Percentiles rank a stretch among this genome's conserved stretches.
These are phyloP conservation scores for Excoecaria cochinchinensis DNA, from an alignment of 345 rosid species.

Conservation along the genomic window DNA sequence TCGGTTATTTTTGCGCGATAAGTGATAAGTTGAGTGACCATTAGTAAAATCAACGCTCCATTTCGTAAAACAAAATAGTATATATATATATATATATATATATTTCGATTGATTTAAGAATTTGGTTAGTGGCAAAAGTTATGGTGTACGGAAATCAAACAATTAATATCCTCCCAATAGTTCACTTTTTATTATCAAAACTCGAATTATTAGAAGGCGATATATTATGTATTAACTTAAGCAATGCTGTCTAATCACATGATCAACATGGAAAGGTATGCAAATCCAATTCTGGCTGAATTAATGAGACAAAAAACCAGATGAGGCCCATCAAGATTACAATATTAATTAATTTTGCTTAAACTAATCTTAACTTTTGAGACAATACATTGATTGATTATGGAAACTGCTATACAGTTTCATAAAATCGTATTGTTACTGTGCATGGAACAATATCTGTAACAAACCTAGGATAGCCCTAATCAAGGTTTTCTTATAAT, in stretches of 20 bases:
- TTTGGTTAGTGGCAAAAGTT: neutral
- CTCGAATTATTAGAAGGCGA: constrained; percentile 2
- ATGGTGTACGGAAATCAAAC: constrained; percentile 10
- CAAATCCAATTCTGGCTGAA: neutral
- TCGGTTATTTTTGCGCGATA: no score
- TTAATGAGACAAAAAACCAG: constrained; percentile 7
- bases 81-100: no score
- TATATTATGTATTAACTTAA: neutral
- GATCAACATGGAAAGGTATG: constrained; percentile 13
- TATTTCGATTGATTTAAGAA: no score
- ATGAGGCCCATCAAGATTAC: constrained; percentile 7
- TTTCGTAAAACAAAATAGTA: no score
- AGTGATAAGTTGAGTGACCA: no score
- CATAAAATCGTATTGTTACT: neutral
- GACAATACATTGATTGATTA: neutral
- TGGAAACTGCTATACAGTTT: neutral
- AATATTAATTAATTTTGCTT: constrained; percentile 4
- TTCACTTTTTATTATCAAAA: constrained; percentile 9
- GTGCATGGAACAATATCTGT: neutral
- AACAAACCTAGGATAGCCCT: neutral
- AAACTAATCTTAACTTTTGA: constrained; percentile 14
- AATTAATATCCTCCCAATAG: neutral
- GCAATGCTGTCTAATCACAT: constrained; percentile 25
- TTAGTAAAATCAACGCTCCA: no score
- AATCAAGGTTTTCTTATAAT: neutral